These are phyloP conservation scores for Cyclotella baltica DNA, from an alignment of 108 stramenopile genomes.

Conservation along the genomic window DNA sequence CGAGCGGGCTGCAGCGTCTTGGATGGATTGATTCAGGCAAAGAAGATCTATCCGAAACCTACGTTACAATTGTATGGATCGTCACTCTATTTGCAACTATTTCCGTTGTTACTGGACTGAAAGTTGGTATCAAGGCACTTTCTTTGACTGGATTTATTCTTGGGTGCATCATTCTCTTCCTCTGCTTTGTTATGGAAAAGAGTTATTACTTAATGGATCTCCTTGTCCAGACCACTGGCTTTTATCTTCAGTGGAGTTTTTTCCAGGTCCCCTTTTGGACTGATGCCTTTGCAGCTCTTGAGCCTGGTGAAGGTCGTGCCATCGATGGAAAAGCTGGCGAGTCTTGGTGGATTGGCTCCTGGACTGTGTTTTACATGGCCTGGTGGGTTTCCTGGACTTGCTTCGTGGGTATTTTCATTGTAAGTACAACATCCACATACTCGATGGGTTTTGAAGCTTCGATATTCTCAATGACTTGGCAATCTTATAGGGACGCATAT, in stretches of 20 bases:
- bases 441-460: no score
- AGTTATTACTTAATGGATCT: constrained; percentile 63
- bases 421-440: not conserved
- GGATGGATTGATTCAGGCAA: constrained; percentile 36
- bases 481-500: constrained; percentile 46
- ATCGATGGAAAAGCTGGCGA: constrained; percentile 52
- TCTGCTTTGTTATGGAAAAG: constrained; percentile 65
- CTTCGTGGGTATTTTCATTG: constrained; percentile 79
- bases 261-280: constrained; percentile 56
- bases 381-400: constrained; percentile 79
- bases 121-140: constrained; percentile 62
- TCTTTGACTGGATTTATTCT: constrained; percentile 57
- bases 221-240: constrained; percentile 49
- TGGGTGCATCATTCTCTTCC: constrained; percentile 53
- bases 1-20: constrained; percentile 50
- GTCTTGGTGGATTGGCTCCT: constrained; percentile 61
- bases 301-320: constrained; percentile 55
- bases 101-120: constrained; percentile 65
- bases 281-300: constrained; percentile 59
- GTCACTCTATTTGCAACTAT: constrained; percentile 60
- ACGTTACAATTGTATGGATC: constrained; percentile 55
- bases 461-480: no score
- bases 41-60: constrained; percentile 19
- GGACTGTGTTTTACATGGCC: constrained; percentile 74
- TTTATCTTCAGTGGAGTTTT: constrained; percentile 62